Evolutionary conservation across 345 rosid species (phyloP).

Genomic region (Lagerstroemia speciosa): DNA sequence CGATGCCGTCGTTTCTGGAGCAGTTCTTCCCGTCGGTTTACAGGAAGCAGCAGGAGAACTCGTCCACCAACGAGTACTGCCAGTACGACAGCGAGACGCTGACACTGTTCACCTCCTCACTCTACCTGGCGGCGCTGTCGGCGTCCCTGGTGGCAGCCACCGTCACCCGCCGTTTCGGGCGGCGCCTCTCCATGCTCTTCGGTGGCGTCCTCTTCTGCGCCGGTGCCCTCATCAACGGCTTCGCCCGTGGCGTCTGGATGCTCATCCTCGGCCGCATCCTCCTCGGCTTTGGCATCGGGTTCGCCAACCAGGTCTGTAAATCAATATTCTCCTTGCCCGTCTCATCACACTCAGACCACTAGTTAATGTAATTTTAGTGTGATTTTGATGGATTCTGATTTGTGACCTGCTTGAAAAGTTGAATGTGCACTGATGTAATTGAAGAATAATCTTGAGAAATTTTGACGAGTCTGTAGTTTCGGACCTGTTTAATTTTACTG

Average conservation of each 20-base stretch:
- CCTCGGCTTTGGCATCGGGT: slow-evolving; percentile 17
- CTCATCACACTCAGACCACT: too few relatives aligned
- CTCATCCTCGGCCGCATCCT: slow-evolving; percentile 15
- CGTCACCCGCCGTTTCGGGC: slow-evolving; percentile 8
- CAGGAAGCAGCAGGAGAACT: slow-evolving; percentile 5
- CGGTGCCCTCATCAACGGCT: slow-evolving; percentile 14
- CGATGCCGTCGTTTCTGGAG: slow-evolving; percentile 14
- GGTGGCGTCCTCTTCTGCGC: slow-evolving; percentile 12
- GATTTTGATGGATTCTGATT: too few relatives aligned
- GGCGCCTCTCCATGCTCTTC: slow-evolving; percentile 15
- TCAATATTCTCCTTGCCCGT: not conserved
- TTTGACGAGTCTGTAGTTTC: too few relatives aligned
- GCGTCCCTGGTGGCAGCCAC: slow-evolving; percentile 12
- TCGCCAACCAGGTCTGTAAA: slow-evolving; percentile 13
- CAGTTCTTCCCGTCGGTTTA: slow-evolving; percentile 14
- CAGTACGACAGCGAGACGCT: slow-evolving; percentile 16
- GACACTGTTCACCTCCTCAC: slow-evolving; percentile 19
- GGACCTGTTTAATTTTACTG: too few relatives aligned
- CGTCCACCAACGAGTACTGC: slow-evolving; percentile 14
- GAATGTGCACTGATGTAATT: too few relatives aligned
- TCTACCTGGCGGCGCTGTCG: slow-evolving; percentile 15
- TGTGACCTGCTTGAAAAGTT: too few relatives aligned
- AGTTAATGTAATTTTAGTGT: too few relatives aligned
- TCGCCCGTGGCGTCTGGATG: slow-evolving; percentile 12
- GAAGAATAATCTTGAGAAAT: too few relatives aligned